These are phyloP conservation scores for Alternaria conjuncta DNA, from an alignment of 2,329 filamentous ascomycete species.

Conservation along the genomic window DNA sequence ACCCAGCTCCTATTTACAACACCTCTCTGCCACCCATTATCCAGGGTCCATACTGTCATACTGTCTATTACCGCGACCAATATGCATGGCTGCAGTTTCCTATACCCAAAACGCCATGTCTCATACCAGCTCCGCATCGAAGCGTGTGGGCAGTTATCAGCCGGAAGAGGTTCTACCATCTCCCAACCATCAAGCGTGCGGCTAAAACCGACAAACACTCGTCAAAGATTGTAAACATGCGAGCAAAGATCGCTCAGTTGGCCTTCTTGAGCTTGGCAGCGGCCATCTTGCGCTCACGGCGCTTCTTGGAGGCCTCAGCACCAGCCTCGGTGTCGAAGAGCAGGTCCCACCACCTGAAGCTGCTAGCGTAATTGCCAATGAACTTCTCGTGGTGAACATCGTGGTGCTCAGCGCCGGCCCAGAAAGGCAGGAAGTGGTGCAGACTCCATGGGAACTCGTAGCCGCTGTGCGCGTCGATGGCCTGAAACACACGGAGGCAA, in stretches of 20 bases:
- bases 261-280: slow-evolving; percentile 60
- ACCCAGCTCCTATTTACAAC: slow-evolving; percentile 25
- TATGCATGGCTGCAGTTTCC: slow-evolving; percentile 18
- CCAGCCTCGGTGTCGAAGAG: slow-evolving; percentile 91
- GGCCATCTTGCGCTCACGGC: slow-evolving; percentile 76
- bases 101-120: slow-evolving; percentile 32
- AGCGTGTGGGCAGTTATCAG: slow-evolving; percentile 3
- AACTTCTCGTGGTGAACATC: slow-evolving; percentile 98
- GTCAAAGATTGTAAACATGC: background rate
- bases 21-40: slow-evolving; percentile 36
- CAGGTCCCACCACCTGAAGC: slow-evolving; percentile 99
- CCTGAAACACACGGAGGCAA: slow-evolving; percentile 88
- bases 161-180: slow-evolving; percentile 4
- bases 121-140: slow-evolving; percentile 15
- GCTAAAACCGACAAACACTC: slow-evolving; percentile 19
- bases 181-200: background rate
- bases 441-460: slow-evolving; percentile 99
- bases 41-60: slow-evolving; percentile 18
- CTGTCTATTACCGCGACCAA: slow-evolving; percentile 21
- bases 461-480: slow-evolving; percentile 95
- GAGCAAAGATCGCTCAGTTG: slow-evolving; percentile 28
- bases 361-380: slow-evolving; percentile 96
- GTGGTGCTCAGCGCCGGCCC: slow-evolving; percentile 96
- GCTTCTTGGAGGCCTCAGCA: slow-evolving; percentile 81
- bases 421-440: slow-evolving; percentile 95